A percentile compares a stretch with the other conserved stretches of the same genome.
Evolutionary conservation across 2,329 filamentous ascomycete species (phyloP).

Genomic region (Penicillium sp.): DNA sequence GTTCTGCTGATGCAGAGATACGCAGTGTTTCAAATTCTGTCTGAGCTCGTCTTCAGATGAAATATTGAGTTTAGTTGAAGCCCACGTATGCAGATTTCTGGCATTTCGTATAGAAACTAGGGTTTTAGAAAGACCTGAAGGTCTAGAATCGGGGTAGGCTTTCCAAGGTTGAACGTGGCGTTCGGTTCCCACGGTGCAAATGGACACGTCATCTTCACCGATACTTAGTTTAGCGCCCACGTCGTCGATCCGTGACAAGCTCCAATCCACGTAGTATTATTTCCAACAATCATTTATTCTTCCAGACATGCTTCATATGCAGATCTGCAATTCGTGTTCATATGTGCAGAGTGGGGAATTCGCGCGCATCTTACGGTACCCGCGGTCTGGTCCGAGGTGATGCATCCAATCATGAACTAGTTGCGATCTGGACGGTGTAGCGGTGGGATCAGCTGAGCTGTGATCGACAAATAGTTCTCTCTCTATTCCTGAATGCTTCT

Average conservation of each 20-base stretch:
- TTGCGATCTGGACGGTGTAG: neutral
- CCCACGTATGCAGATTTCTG: no score
- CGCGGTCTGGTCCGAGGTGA: neutral
- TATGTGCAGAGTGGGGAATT: no score
- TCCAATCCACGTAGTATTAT: neutral
- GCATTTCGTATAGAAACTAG: no score
- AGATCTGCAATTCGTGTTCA: neutral
- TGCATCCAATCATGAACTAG: neutral
- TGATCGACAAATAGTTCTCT: neutral
- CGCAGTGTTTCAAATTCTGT: neutral
- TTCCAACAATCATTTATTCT: neutral
- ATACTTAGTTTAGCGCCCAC: neutral
- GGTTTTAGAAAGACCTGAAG: no score
- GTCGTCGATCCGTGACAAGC: neutral
- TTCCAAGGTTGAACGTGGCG: no score
- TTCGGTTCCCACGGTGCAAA: no score
- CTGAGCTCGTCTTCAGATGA: neutral
- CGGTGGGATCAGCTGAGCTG: neutral
- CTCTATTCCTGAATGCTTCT: neutral
- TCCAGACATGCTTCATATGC: neutral
- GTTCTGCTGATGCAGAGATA: neutral
- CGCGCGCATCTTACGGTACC: neutral
- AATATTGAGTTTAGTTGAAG: no score
- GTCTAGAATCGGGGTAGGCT: no score
- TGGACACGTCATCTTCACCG: neutral